A percentile compares a stretch with the other conserved stretches of the same genome.
phyloP scores from a whole-genome alignment of 345 rosid genomes.

The Jatropha curcas region DNA sequence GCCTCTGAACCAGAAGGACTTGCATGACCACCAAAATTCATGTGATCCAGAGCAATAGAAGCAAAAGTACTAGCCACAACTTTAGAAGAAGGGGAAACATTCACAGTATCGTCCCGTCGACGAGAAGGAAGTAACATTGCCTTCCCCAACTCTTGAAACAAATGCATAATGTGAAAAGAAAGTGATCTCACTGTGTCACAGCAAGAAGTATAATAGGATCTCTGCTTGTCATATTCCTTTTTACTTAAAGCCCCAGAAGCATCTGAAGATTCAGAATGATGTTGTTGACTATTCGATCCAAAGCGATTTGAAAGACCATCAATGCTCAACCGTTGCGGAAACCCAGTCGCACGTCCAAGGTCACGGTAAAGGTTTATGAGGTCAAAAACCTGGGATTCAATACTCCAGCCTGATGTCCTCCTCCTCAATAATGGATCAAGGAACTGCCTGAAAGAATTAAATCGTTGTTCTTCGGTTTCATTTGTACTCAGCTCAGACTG shows the following conservation, averaged over 20 bases:
- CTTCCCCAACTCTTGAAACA: slow-evolving; percentile 97
- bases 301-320: slow-evolving; percentile 51
- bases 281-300: slow-evolving; percentile 40
- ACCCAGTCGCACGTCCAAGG: slow-evolving; percentile 77
- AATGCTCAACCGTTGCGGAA: slow-evolving; percentile 56
- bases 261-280: slow-evolving; percentile 53
- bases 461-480: slow-evolving; percentile 72
- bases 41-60: slow-evolving; percentile 70
- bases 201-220: slow-evolving; percentile 78
- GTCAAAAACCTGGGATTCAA: slow-evolving; percentile 92
- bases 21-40: slow-evolving; percentile 68
- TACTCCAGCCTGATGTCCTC: slow-evolving; percentile 77
- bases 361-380: slow-evolving; percentile 85
- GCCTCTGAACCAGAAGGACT: slow-evolving; percentile 54
- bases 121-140: slow-evolving; percentile 91
- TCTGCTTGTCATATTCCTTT: slow-evolving; percentile 71
- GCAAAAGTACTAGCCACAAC: slow-evolving; percentile 82
- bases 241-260: slow-evolving; percentile 41
- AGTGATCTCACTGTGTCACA: slow-evolving; percentile 91
- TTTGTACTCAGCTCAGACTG: slow-evolving; percentile 49
- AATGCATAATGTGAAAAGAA: slow-evolving; percentile 79
- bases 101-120: slow-evolving; percentile 84
- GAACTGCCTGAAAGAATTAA: slow-evolving; percentile 85
- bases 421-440: slow-evolving; percentile 90
- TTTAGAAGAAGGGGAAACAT: slow-evolving; percentile 78